Evolutionary conservation across 1,139 yeast genomes (phyloP), one percentile per base, ranked within the genome.

Genomic region (Diutina neorugosa): DNA sequence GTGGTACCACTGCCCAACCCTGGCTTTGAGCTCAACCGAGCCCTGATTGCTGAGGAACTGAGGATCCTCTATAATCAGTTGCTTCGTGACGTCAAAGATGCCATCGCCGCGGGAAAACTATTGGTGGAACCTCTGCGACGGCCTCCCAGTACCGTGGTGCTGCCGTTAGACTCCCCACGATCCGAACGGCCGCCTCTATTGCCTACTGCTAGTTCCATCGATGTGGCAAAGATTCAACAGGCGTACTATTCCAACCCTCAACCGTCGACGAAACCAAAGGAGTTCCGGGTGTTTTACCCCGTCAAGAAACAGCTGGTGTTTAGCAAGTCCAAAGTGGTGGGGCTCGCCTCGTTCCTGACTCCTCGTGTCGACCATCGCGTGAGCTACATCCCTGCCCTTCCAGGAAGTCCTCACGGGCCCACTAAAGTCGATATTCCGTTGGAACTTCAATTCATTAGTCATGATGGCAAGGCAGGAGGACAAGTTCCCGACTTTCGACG

Each of bases 261-360:
- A 11, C 14, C 12, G 2, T 9, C 23, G 16, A 6, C 3, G 14
- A 6, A 9, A 6, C 20, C 31, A 2, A 18, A 40, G 43, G 44
- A 21, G 20, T 69, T 68, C 57, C 73, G 70, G 55, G 70, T 69
- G 1, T 66, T 69, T 53, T 57, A 63, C 52, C 69, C 72, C 1
- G 67, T 64, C 53, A 69, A 65, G 55, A 67, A 66, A 57, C 70
- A 69, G 55, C 59, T 67, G 1, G 59, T 70, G 14, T 60, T 71
- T 51, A 18, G 34, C n/a, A 72, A 74, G 6, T 50, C 63, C 11
- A 70, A 69, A 55, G 62, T 65, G 4, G 60, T 67, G 52, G 77
- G 77, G 1, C 55, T 71, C 34, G 55, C 66, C 14, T 68, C 71
- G 4, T 62, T 70, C n/a, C 59, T 69, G 2, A 65, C 74, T 1